Percentiles rank a stretch among this genome's conserved stretches.
These are phyloP conservation scores for Chaetothyriales sp. DNA, from an alignment of 2,329 filamentous ascomycete genomes.

Conservation along the genomic window DNA sequence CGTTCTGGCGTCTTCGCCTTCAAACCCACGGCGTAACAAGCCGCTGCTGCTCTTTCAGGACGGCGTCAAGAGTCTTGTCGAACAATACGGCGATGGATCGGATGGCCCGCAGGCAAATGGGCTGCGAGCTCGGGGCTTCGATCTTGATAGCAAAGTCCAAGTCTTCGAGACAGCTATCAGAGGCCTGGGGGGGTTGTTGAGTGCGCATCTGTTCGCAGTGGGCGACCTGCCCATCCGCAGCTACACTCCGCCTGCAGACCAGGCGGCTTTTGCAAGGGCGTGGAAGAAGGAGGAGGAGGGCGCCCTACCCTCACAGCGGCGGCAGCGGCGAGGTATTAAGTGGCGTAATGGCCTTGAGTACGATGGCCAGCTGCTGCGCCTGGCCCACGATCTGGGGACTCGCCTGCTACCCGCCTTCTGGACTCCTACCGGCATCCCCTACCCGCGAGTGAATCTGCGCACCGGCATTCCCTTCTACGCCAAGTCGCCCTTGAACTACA, in stretches of 20 bases:
- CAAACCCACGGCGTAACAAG: conserved; percentile 41
- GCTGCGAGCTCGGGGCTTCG: conserved; percentile 64
- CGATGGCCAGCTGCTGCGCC: conserved; percentile 75
- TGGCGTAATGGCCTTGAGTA: conserved; percentile 74
- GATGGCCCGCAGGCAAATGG: conserved; percentile 56
- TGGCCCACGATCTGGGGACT: conserved; percentile 72
- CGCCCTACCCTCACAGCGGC: neutral
- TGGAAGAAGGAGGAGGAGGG: conserved; percentile 25
- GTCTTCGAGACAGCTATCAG: conserved; percentile 97
- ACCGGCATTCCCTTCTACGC: conserved; percentile 84
- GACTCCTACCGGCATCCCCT: conserved; percentile 80
- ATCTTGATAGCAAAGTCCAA: conserved; percentile 94
- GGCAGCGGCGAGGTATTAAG: conserved; percentile 33
- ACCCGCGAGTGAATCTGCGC: conserved; percentile 83
- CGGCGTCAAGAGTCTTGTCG: conserved; percentile 60
- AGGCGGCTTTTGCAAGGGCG: conserved; percentile 26
- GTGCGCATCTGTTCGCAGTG: conserved; percentile 82
- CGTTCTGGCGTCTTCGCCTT: conserved; percentile 65
- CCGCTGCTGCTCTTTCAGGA: conserved; percentile 65
- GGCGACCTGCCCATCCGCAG: conserved; percentile 77
- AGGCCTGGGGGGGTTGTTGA: conserved; percentile 78
- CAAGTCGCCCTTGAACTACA: conserved; percentile 61
- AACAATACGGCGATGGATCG: conserved; percentile 76
- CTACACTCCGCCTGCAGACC: conserved; percentile 44
- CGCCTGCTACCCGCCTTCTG: conserved; percentile 85